Evolutionary conservation across 225 moss, liverwort and hornwort species (phyloP).

Genomic region (Pseudisothecium myosuroides): DNA sequence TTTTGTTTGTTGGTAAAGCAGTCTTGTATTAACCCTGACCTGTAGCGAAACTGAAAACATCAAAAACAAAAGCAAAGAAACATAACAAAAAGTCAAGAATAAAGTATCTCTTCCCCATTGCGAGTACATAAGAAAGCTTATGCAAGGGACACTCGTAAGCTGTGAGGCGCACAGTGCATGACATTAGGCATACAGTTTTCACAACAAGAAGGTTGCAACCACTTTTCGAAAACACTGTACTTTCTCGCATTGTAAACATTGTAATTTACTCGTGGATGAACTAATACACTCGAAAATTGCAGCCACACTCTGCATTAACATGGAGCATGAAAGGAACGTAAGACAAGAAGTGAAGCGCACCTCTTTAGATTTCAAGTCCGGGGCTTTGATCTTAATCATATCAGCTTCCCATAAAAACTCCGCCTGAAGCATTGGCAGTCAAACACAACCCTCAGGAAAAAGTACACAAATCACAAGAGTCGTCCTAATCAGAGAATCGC

Average conservation of each 20-base stretch:
- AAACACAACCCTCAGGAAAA: background rate
- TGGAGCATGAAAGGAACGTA: background rate
- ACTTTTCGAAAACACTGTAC: background rate
- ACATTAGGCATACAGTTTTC: background rate
- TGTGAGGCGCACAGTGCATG: background rate
- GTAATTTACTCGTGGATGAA: background rate
- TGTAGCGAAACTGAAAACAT: conserved; percentile 31
- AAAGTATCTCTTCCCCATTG: background rate
- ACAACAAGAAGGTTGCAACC: background rate
- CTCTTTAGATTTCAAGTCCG: conserved; percentile 96
- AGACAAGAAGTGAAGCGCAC: conserved; percentile 13
- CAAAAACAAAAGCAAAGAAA: conserved; percentile 7
- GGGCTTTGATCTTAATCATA: conserved; percentile 97
- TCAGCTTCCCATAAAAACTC: conserved; percentile 98
- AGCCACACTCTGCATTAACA: background rate
- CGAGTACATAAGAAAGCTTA: background rate
- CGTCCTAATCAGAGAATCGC: background rate
- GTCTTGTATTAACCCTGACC: conserved; percentile 95
- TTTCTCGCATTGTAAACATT: background rate
- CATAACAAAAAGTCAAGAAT: background rate
- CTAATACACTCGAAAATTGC: background rate
- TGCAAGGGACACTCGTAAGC: background rate
- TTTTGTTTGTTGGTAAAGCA: conserved; percentile 97
- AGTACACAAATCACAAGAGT: background rate
- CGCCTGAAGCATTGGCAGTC: conserved; percentile 44